Base-by-base conservation (phyloP, 805 yeast species). In the Hanseniaspora thailandica region DNA sequence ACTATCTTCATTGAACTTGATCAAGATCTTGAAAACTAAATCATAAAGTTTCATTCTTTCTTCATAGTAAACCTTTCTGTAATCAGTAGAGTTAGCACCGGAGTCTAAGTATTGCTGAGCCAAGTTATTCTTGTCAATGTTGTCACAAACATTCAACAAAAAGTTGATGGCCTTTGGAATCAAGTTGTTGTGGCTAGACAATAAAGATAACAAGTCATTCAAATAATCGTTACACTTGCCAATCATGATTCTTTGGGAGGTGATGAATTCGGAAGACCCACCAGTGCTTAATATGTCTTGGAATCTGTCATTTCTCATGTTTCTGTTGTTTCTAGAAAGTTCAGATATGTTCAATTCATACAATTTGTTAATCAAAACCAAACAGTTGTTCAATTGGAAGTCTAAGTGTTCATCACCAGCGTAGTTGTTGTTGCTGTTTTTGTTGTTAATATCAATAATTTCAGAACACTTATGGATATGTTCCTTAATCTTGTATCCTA, bases 401-500 rank as follows among this genome's bases (percentile, higher is more conserved):
- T 77, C 74, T 55, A 77, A 69, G 51, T 82, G 76, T 52, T 89
- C 96, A 43, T 49, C 53, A 12, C 53, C 53, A 34, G 43, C 22
- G 26, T 49, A 49, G 22, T 26, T 41, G 33, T 38, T 30, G 28
- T 49, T 41, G 19, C 53, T 49, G 12, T 23, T 34, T 34, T 41
- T 49, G 7, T 49, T 49, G 15, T 49, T 49, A 40, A 75, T 75
- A 63, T 89, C 96, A 58, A 77, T 77, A 56, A 80, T 77, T 55
- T 80, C 84, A 61, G 82, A 84, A 0, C 97, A 97, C 60, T 83
- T 81, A 55, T 90, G 84, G 61, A 93, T 72, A 65, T 84, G 88
- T 65, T 93, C 98, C 60, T 88, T 81, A 0, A 97, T 97, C 66
- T 90, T 84, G 73, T 89, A 93, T 13, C 93, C 86, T 56, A 88